Evolutionary conservation across 2,329 filamentous ascomycete species (phyloP).

Genomic region (Clonostachys rosea): DNA sequence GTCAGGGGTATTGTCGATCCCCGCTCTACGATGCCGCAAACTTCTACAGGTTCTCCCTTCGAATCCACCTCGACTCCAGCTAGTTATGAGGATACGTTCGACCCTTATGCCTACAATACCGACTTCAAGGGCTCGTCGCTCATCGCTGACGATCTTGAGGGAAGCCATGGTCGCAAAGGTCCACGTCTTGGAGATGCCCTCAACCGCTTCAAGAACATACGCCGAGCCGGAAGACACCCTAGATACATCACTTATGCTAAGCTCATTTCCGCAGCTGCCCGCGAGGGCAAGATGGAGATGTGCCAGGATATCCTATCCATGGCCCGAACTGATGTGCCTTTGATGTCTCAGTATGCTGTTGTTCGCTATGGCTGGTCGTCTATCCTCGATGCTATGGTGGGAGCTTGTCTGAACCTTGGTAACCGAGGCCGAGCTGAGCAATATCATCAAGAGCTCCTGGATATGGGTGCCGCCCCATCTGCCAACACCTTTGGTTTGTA

Average conservation of each 20-base stretch:
- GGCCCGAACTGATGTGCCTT: conserved; percentile 84
- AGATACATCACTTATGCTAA: conserved; percentile 97
- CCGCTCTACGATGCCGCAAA: conserved; percentile 42
- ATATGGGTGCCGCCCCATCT: conserved; percentile 86
- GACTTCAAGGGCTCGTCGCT: conserved; percentile 91
- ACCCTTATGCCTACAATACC: conserved; percentile 85
- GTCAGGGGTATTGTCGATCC: conserved; percentile 49
- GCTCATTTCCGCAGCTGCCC: conserved; percentile 84
- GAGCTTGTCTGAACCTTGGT: conserved; percentile 79
- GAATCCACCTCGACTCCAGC: conserved; percentile 51
- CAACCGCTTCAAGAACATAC: conserved; percentile 84
- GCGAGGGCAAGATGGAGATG: conserved; percentile 74
- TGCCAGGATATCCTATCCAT: conserved; percentile 85
- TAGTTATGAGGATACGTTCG: conserved; percentile 75
- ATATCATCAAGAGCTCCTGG: conserved; percentile 86
- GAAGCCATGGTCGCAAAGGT: conserved; percentile 66
- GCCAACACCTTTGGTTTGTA: conserved; percentile 98
- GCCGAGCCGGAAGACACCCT: conserved; percentile 83
- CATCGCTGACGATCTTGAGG: conserved; percentile 87
- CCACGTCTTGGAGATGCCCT: conserved; percentile 77
- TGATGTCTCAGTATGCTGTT: conserved; percentile 76
- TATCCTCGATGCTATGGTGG: conserved; percentile 94
- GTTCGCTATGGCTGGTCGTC: conserved; percentile 95
- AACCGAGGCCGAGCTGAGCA: conserved; percentile 77
- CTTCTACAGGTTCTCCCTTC: conserved; percentile 39